Evolutionary conservation across 257 asterid species (phyloP), one percentile per base, ranked within the genome.

Genomic region (Solanum pinnatisectum): DNA sequence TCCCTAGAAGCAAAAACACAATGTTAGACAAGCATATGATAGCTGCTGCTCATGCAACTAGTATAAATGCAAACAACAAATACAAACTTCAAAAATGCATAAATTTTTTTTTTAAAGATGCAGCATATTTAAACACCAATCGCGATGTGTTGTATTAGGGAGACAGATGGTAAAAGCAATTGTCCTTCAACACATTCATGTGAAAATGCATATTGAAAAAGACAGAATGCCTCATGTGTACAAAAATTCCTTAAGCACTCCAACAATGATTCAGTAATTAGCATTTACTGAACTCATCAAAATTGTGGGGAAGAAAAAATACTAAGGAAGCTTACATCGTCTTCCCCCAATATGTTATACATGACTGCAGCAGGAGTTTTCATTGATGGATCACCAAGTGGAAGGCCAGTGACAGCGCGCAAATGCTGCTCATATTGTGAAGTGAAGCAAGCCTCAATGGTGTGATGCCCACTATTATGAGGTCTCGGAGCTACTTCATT

Each of bases 401-500:
- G 99, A 89, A 96, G 98, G 85, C 99, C 99, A 84, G 94, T 90
- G 87, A 96, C 98, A 89, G 99, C 98, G 85, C 98, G 94, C 89
- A 96, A 93, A 85, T 96, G 99, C 89, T 96, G 99, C 98, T 97
- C 99, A 35, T 35, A 97, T 88, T 97, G 99, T 46, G 99, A 97
- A 76, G 99, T 94, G 79, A 90, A 95, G 92, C 98, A 95, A 67
- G 98, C 88, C 91, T 96, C 99, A 76, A 96, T 97, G 11, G 99
- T 95, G 63, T 97, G 99, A 87, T 97, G 98, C 74, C 99, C 99
- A 89, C 99, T 97, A 83, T 97, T 97, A 88, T 97, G 99, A 91
- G 99, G 99, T 91, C 99, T 92, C 10, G 99, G 99, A 52, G 99
- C 99, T 88, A 97, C 98, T 93, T 97, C 99, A 90, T 97, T 96